Percentiles rank a stretch among this genome's conserved stretches.
phyloP scores from a whole-genome alignment of 2,329 filamentous ascomycete genomes.

The Incumbomyces lentus region DNA sequence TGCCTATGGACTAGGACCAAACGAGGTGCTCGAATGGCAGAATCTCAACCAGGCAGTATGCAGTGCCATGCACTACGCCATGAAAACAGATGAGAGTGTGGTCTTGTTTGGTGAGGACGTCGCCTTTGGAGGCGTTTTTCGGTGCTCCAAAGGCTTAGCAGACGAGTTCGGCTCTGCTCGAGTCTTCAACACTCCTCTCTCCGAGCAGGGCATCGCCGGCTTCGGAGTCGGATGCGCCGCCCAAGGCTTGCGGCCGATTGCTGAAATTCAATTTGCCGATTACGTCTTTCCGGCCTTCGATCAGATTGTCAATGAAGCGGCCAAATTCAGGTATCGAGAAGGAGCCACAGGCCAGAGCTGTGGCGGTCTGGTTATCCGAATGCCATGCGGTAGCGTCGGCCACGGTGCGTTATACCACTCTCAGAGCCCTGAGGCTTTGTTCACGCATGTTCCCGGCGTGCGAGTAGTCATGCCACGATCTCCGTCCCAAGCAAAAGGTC shows the following conservation, averaged over 20 bases:
- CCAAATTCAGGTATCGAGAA: conserved; percentile 73
- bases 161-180: conserved; percentile 77
- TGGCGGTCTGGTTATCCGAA: conserved; percentile 74
- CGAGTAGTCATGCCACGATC: conserved; percentile 78
- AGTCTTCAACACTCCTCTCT: conserved; percentile 93
- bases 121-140: conserved; percentile 91
- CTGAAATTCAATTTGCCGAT: conserved; percentile 92
- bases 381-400: conserved; percentile 83
- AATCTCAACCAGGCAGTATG: conserved; percentile 95
- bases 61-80: conserved; percentile 70
- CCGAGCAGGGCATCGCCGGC: conserved; percentile 87
- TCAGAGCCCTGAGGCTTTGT: conserved; percentile 79
- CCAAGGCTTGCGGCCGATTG: conserved; percentile 83
- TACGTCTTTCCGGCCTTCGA: conserved; percentile 91
- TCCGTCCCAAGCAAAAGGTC: conserved; percentile 77
- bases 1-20: conserved; percentile 63
- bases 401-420: conserved; percentile 84
- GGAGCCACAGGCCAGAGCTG: conserved; percentile 54
- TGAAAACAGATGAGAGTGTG: conserved; percentile 74
- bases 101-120: conserved; percentile 95
- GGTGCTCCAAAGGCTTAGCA: conserved; percentile 82
- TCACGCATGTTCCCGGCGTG: conserved; percentile 77
- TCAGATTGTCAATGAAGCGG: conserved; percentile 86
- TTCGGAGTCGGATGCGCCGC: conserved; percentile 86
- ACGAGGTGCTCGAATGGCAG: conserved; percentile 67